Conservation (phyloP, 192 early-diverging fungal genomes). For the Gigaspora rosea region DNA sequence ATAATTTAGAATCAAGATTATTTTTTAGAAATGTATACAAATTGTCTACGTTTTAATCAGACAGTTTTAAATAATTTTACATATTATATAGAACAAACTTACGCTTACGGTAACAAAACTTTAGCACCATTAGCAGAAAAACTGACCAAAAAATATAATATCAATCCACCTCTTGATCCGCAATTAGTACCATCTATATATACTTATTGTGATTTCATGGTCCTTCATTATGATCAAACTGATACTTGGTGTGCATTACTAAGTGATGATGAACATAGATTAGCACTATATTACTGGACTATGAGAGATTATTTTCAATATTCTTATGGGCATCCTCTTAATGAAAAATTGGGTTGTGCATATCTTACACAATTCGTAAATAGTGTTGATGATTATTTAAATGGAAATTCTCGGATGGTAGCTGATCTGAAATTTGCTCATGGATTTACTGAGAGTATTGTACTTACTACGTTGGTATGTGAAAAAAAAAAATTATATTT, state of each 20-base stretch:
- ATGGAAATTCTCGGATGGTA: background rate
- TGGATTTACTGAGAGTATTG: background rate
- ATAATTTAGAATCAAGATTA: background rate
- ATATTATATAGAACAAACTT: background rate
- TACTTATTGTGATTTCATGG: background rate
- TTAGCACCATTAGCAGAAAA: background rate
- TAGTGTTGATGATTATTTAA: background rate
- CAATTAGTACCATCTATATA: background rate
- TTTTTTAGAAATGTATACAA: background rate
- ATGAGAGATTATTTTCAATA: background rate
- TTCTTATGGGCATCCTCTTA: background rate
- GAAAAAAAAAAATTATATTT: background rate
- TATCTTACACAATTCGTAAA: background rate
- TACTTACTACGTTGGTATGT: constrained; percentile 1
- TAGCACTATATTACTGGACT: constrained; percentile 1
- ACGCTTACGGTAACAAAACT: constrained; percentile 4
- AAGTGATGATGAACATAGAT: background rate
- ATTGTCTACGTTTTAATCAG: background rate
- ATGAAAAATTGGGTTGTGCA: background rate
- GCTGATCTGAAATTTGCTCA: background rate
- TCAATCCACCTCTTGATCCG: constrained; percentile 3
- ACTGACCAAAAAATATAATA: background rate
- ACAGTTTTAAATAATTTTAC: background rate
- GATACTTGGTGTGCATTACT: constrained; percentile 13
- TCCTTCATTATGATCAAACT: background rate